Conservation (phyloP, 2,329 filamentous ascomycete species). For the Xylariaceae sp. region DNA sequence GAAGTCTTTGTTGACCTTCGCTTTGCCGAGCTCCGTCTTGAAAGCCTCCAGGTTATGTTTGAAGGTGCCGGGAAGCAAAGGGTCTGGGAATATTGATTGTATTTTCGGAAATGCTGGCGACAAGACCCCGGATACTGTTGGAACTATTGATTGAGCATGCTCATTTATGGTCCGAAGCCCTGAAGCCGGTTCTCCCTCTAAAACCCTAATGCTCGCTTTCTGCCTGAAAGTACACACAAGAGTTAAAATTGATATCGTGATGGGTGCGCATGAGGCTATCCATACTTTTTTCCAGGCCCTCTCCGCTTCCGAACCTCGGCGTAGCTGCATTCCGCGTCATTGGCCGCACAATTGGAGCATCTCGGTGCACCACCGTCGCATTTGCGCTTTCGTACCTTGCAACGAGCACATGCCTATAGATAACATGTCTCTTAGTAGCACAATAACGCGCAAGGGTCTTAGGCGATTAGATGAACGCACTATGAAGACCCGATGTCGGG, state of each 20-base stretch:
- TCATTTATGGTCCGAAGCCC: no score
- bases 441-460: no score
- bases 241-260: not conserved
- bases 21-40: constrained; percentile 2
- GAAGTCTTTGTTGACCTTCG: constrained; percentile 3
- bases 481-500: no score
- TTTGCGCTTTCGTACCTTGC: constrained; percentile 13
- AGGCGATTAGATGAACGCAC: no score
- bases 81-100: constrained; percentile 6
- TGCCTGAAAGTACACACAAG: not conserved
- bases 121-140: not conserved
- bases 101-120: not conserved
- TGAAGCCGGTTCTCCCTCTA: no score
- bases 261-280: not conserved
- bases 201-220: not conserved
- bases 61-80: constrained; percentile 7
- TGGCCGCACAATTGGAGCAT: constrained; percentile 10
- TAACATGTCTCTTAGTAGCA: no score
- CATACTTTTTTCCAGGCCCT: constrained; percentile 13
- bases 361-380: constrained; percentile 11
- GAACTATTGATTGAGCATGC: no score
- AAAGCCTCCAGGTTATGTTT: not conserved
- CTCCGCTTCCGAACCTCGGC: constrained; percentile 8
- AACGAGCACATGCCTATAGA: constrained; percentile 13
- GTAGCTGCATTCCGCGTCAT: constrained; percentile 14